These are phyloP conservation scores for Lecanicillium sp. DNA, from an alignment of 2,329 filamentous ascomycete genomes.

Conservation along the genomic window DNA sequence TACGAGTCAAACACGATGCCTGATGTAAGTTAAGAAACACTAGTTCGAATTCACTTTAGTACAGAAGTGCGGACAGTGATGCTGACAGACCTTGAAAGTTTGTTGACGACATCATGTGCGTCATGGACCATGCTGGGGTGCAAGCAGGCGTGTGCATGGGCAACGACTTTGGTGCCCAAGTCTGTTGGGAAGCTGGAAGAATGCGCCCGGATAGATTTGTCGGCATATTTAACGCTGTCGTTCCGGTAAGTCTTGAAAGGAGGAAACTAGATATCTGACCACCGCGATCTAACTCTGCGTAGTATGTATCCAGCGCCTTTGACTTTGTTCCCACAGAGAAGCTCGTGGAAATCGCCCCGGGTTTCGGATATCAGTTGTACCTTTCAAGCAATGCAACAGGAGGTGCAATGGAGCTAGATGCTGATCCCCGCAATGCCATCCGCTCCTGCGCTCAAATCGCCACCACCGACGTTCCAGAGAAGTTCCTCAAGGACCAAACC, in stretches of 20 bases:
- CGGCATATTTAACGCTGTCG: slow-evolving; percentile 8
- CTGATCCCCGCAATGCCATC: slow-evolving; percentile 6
- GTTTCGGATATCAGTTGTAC: slow-evolving; percentile 8
- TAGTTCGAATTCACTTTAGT: no score
- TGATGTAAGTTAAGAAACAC: slow-evolving; percentile 7
- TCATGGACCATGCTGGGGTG: slow-evolving; percentile 6
- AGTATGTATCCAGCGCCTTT: slow-evolving; percentile 4
- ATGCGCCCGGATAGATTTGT: slow-evolving; percentile 8
- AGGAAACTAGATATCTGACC: neutral
- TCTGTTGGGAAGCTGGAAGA: slow-evolving; percentile 9
- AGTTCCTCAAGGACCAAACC: slow-evolving; percentile 5
- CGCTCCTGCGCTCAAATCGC: slow-evolving; percentile 6
- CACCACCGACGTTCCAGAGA: slow-evolving; percentile 1
- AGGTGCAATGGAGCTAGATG: slow-evolving; percentile 6
- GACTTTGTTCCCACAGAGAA: slow-evolving; percentile 6
- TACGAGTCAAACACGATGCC: slow-evolving; percentile 10
- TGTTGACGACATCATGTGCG: slow-evolving; percentile 6
- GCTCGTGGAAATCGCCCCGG: slow-evolving; percentile 6
- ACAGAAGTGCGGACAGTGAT: no score
- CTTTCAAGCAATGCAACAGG: slow-evolving; percentile 8
- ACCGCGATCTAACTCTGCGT: neutral
- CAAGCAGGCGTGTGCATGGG: slow-evolving; percentile 8
- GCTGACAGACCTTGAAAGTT: neutral
- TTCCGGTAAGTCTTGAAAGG: slow-evolving; percentile 1
- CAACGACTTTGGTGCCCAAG: slow-evolving; percentile 9